Conservation (phyloP, 2,329 filamentous ascomycete species). For the Monosporascus cannonballus region DNA sequence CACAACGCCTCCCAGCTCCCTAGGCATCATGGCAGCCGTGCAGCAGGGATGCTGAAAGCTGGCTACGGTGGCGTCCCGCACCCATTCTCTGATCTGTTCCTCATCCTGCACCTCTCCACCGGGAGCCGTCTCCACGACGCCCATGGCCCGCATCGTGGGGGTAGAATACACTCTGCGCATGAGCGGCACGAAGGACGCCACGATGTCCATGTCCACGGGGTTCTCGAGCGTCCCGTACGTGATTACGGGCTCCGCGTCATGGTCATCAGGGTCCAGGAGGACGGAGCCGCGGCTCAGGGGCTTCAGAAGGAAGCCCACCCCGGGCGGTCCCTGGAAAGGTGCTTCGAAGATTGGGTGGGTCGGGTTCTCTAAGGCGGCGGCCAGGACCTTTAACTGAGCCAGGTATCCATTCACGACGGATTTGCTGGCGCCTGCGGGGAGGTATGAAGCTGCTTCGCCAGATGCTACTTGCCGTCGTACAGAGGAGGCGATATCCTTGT, state of each 20-base stretch:
- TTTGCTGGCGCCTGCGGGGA: not conserved
- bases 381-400: slow-evolving; percentile 15
- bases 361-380: slow-evolving; percentile 14
- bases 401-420: not conserved
- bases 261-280: slow-evolving; percentile 14
- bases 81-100: slow-evolving; percentile 17
- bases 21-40: slow-evolving; percentile 25
- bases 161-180: slow-evolving; percentile 21
- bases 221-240: slow-evolving; percentile 30
- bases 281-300: slow-evolving; percentile 31
- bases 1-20: not conserved
- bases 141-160: slow-evolving; percentile 20
- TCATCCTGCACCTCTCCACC: slow-evolving; percentile 16
- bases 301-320: slow-evolving; percentile 22
- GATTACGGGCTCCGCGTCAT: slow-evolving; percentile 23
- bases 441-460: not conserved
- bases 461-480: slow-evolving; percentile 7
- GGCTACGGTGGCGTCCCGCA: slow-evolving; percentile 24
- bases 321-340: slow-evolving; percentile 19
- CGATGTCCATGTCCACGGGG: slow-evolving; percentile 30
- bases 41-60: slow-evolving; percentile 34
- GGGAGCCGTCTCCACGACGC: slow-evolving; percentile 23
- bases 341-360: slow-evolving; percentile 25
- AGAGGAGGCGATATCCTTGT: slow-evolving; percentile 15
- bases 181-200: slow-evolving; percentile 26